A percentile compares a stretch with the other conserved stretches of the same genome.
phyloP scores from a whole-genome alignment of 257 asterid species.

The Salvia rosmarinus region DNA sequence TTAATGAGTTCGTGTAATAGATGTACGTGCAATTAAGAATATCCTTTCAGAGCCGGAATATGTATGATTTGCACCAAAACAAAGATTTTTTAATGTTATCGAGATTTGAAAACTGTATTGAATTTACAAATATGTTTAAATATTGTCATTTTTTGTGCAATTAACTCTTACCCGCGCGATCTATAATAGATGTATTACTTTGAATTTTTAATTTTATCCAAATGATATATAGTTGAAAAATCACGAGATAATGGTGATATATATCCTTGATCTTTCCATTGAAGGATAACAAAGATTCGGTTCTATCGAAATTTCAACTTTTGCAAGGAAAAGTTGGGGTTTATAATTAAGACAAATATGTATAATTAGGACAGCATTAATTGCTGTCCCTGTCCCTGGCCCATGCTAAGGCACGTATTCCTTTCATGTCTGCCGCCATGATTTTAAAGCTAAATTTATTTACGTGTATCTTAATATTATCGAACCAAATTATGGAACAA shows the following conservation, averaged over 20 bases:
- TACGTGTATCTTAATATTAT: background rate
- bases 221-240: background rate
- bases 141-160: too few species aligned
- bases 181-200: background rate
- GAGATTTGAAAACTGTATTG: too few species aligned
- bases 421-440: slow-evolving; percentile 5
- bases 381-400: background rate
- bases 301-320: slow-evolving; percentile 27
- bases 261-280: background rate
- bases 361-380: slow-evolving; percentile 26
- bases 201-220: too few species aligned
- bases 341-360: slow-evolving; percentile 4
- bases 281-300: slow-evolving; percentile 39
- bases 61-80: too few species aligned
- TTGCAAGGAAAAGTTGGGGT: slow-evolving; percentile 21
- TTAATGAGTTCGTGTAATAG: too few species aligned
- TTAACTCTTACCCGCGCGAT: too few species aligned
- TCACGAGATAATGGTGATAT: background rate
- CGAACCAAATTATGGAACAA: background rate
- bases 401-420: slow-evolving; percentile 1
- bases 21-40: too few species aligned
- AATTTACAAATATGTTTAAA: too few species aligned
- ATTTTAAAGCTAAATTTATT: background rate
- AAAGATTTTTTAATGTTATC: too few species aligned
- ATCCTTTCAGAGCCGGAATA: too few species aligned